These are phyloP conservation scores for Trichoderma oligosporum DNA, from an alignment of 2,329 filamentous ascomycete species.

Conservation along the genomic window DNA sequence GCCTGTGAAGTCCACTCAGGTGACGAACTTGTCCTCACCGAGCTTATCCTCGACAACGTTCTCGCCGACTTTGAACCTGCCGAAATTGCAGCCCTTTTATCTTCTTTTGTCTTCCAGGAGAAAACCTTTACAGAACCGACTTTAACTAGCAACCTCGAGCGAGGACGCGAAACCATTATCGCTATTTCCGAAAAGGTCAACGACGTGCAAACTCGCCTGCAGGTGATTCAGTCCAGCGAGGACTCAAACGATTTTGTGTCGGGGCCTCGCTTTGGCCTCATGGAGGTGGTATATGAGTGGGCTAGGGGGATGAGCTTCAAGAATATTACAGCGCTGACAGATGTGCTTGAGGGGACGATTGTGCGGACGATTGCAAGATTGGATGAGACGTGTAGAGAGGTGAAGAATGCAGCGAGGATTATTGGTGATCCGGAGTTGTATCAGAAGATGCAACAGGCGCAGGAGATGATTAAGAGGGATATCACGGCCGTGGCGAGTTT, in stretches of 20 bases:
- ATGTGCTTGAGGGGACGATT: slow-evolving; percentile 95
- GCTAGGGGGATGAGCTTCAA: slow-evolving; percentile 97
- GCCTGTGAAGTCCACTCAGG: slow-evolving; percentile 97
- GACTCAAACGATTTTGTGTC: slow-evolving; percentile 91
- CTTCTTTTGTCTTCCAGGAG: slow-evolving; percentile 95
- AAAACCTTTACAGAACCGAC: slow-evolving; percentile 82
- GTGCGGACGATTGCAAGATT: slow-evolving; percentile 89
- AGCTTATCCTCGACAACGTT: slow-evolving; percentile 94
- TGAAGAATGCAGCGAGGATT: slow-evolving; percentile 93
- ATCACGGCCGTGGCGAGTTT: slow-evolving; percentile 85
- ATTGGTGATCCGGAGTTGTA: slow-evolving; percentile 92
- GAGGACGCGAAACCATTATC: slow-evolving; percentile 80
- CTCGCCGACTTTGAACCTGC: slow-evolving; percentile 92
- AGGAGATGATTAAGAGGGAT: slow-evolving; percentile 96
- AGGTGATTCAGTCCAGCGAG: slow-evolving; percentile 86
- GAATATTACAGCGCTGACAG: slow-evolving; percentile 91
- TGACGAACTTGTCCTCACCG: slow-evolving; percentile 92
- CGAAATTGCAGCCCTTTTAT: slow-evolving; percentile 91
- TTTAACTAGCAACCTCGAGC: slow-evolving; percentile 75
- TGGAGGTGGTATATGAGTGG: slow-evolving; percentile 99
- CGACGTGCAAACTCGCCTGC: slow-evolving; percentile 79
- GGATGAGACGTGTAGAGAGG: slow-evolving; percentile 94
- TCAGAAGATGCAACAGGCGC: slow-evolving; percentile 93
- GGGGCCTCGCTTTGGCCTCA: slow-evolving; percentile 82
- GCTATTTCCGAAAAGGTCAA: slow-evolving; percentile 91